Percentiles rank a stretch among this genome's conserved stretches.
These are phyloP conservation scores for Begonia masoniana DNA, from an alignment of 306 rosid species.

Conservation along the genomic window DNA sequence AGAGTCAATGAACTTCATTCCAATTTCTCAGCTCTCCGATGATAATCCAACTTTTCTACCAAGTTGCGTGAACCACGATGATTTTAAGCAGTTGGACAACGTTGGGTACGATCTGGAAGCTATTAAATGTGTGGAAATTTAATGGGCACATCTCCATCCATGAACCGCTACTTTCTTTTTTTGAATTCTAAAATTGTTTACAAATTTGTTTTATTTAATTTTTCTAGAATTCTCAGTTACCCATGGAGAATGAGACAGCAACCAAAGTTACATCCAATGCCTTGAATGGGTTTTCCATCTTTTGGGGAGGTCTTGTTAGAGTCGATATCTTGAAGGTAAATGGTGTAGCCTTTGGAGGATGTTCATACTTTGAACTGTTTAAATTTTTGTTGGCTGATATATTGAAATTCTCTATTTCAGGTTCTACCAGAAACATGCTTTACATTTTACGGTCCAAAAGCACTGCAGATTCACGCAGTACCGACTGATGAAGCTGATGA, in stretches of 20 bases:
- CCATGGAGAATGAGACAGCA: conserved; percentile 18
- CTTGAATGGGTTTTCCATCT: conserved; percentile 57
- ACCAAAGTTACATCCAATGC: conserved; percentile 19
- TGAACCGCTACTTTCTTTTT: no score
- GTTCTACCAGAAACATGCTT: conserved; percentile 4
- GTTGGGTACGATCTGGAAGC: no score
- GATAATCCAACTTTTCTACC: no score
- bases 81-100: no score
- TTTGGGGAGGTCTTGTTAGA: conserved; percentile 98
- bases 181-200: no score
- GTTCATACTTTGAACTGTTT: conserved; percentile 13
- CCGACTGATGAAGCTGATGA: conserved; percentile 67
- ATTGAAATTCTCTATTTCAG: conserved; percentile 3
- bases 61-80: no score
- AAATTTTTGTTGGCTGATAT: conserved; percentile 6
- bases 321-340: conserved; percentile 66
- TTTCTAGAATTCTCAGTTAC: conserved; percentile 26
- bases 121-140: no score
- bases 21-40: no score
- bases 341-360: no score
- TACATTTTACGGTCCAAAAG: conserved; percentile 34
- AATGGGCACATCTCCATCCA: no score
- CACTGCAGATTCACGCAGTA: conserved; percentile 44
- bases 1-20: no score
- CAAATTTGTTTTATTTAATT: background rate